Evolutionary conservation across 139 green algal species (phyloP).

Genomic region (Coelastrella sp.): DNA sequence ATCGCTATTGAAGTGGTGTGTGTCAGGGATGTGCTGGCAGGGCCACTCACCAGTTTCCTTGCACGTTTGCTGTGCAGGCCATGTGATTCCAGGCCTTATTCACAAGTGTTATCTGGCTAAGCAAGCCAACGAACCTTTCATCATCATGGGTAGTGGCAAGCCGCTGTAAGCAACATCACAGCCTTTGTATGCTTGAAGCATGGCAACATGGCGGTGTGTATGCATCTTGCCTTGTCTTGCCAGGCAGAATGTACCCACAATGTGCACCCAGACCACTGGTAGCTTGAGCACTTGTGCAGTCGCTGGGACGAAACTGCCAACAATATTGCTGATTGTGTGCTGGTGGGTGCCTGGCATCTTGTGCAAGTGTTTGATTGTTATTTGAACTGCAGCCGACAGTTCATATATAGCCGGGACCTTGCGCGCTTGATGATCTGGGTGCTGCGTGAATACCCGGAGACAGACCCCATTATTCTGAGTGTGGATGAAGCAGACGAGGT

Average conservation of each 20-base stretch:
- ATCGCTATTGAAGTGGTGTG: too few relatives aligned
- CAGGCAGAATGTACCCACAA: too few relatives aligned
- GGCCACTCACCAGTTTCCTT: too few relatives aligned
- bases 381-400: constrained; percentile 57
- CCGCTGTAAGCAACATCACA: constrained; percentile 48
- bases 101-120: constrained; percentile 74
- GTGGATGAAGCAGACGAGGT: constrained; percentile 68
- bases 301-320: too few relatives aligned
- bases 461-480: constrained; percentile 67
- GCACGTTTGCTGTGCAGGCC: constrained; percentile 49
- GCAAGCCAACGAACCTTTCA: constrained; percentile 62
- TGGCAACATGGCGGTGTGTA: too few relatives aligned
- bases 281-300: too few relatives aligned
- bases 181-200: too few relatives aligned
- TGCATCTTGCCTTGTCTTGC: too few relatives aligned
- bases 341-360: too few relatives aligned
- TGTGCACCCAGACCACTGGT: not conserved
- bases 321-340: too few relatives aligned
- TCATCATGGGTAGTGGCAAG: constrained; percentile 72
- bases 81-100: constrained; percentile 81
- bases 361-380: too few relatives aligned
- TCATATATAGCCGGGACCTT: constrained; percentile 69
- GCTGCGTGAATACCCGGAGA: constrained; percentile 59
- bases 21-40: too few relatives aligned
- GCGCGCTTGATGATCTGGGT: constrained; percentile 69